Percentiles rank a stretch among this genome's conserved stretches.
These are phyloP conservation scores for Leptodermis oblonga DNA, from an alignment of 257 asterid genomes.

Conservation along the genomic window DNA sequence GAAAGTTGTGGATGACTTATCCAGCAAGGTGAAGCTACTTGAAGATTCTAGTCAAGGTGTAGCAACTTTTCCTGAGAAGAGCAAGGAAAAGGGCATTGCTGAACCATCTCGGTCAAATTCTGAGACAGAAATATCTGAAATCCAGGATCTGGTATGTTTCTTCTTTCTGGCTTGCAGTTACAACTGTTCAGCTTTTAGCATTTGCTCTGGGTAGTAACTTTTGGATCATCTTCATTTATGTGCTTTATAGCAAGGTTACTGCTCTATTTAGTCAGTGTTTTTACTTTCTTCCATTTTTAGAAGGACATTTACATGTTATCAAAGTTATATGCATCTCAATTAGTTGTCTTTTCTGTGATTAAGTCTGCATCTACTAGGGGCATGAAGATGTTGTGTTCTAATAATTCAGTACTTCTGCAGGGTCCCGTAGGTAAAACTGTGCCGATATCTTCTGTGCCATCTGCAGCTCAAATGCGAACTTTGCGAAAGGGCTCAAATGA, in stretches of 20 bases:
- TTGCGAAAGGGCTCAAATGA: slow-evolving; percentile 84
- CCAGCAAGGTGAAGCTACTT: slow-evolving; percentile 62
- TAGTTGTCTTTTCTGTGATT: neutral
- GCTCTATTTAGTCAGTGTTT: neutral
- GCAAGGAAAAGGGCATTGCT: slow-evolving; percentile 57
- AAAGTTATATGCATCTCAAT: neutral
- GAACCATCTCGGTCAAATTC: slow-evolving; percentile 42
- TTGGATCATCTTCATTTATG: neutral
- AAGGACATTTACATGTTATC: neutral
- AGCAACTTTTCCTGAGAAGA: slow-evolving; percentile 40
- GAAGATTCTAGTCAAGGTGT: slow-evolving; percentile 53
- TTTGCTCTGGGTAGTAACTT: neutral
- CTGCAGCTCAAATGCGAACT: slow-evolving; percentile 80
- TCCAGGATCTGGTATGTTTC: slow-evolving; percentile 71
- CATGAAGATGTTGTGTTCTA: slow-evolving; percentile 15
- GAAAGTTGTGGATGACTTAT: slow-evolving; percentile 62
- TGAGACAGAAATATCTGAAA: slow-evolving; percentile 87
- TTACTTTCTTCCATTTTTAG: neutral
- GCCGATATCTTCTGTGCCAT: slow-evolving; percentile 46
- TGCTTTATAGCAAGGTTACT: neutral
- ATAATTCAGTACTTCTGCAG: slow-evolving; percentile 42
- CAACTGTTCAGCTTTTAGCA: neutral
- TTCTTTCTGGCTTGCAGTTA: neutral
- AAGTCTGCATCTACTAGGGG: neutral
- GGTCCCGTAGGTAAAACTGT: slow-evolving; percentile 47